Evolutionary conservation across 441 rosid species (phyloP), one percentile per base, ranked within the genome.

Genomic region (Manihot esculenta): DNA sequence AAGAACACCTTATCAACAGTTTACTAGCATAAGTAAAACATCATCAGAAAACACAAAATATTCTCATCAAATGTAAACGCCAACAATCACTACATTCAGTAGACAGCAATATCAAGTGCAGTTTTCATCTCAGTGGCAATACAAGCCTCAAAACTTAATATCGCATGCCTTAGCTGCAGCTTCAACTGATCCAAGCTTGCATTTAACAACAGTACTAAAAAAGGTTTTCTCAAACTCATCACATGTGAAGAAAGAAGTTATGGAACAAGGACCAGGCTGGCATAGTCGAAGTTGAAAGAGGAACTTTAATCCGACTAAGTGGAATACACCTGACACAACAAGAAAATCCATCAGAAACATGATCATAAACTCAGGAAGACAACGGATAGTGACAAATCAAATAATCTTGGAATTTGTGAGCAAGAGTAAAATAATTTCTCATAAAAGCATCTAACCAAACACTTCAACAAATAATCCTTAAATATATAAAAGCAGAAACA

Each of bases 301-400:
- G 74, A 68, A 71, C 72, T 20, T 66, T 87, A 42, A 78, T 71
- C 75, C 89, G 85, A 54, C 80, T 81, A 11, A 94, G 94, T 50
- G 99, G 99, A 74, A 91, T 59, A 67, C 92, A 94, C 83, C 98
- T 94, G 84, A 47, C 79, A n/a, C n/a, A n/a, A n/a, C n/a, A 71
- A 49, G 79, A 67, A 64, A 76, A 76, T 53, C 64, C 33, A 81
- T 73, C 67, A 80, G 62, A 70, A 14, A 57, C 62, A 18, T 21
- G 10, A 55, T 58, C 62, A 21, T 53, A 56, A 61, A 54, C 41
- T 41, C 23, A 26, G 57, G 70, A 35, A 1, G 50, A 2, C n/a
- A 50, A n/a, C n/a, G n/a, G n/a, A n/a, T n/a, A n/a, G n/a, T 18
- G 10, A 49, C 35, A 2, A 45, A 47, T 38, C 30, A 66, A 20